These are phyloP conservation scores for Lactarius tabidus DNA, from an alignment of 768 basidiomycete species.

Conservation along the genomic window DNA sequence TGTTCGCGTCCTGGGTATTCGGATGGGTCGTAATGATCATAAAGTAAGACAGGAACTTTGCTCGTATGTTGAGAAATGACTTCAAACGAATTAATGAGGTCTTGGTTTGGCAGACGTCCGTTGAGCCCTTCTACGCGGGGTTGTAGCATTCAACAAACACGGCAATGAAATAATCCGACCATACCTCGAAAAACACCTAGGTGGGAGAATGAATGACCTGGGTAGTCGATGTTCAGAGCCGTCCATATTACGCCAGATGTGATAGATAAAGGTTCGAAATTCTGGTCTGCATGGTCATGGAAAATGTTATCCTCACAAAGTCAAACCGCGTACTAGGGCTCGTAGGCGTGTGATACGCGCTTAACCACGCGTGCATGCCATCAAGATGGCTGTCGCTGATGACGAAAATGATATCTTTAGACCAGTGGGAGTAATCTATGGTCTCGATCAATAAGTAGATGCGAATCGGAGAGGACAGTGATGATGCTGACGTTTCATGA, in stretches of 20 bases:
- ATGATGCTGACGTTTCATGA: constrained; percentile 63
- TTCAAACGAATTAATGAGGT: constrained; percentile 80
- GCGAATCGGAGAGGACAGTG: not conserved
- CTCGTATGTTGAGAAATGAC: constrained; percentile 68
- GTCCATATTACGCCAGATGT: constrained; percentile 93
- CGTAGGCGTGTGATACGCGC: constrained; percentile 67
- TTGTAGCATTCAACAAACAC: not conserved
- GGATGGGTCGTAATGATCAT: constrained; percentile 64
- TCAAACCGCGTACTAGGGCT: constrained; percentile 56
- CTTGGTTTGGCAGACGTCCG: constrained; percentile 93
- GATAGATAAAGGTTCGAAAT: constrained; percentile 56
- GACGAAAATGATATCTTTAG: constrained; percentile 89
- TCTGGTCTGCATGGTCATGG: constrained; percentile 47
- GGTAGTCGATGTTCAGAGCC: constrained; percentile 90
- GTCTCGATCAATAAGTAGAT: not conserved
- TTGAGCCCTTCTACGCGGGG: constrained; percentile 78
- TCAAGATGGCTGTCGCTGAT: constrained; percentile 85
- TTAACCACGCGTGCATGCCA: constrained; percentile 92
- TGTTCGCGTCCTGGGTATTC: constrained; percentile 36
- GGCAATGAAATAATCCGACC: constrained; percentile 26
- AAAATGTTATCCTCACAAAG: not conserved
- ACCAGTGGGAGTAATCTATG: constrained; percentile 85
- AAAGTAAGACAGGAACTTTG: constrained; percentile 73
- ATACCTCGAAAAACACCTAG: constrained; percentile 91
- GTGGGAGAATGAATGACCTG: constrained; percentile 94